A percentile compares a stretch with the other conserved stretches of the same genome.
These are phyloP conservation scores for Corinectria fuckeliana DNA, from an alignment of 2,329 filamentous ascomycete species.

Conservation along the genomic window DNA sequence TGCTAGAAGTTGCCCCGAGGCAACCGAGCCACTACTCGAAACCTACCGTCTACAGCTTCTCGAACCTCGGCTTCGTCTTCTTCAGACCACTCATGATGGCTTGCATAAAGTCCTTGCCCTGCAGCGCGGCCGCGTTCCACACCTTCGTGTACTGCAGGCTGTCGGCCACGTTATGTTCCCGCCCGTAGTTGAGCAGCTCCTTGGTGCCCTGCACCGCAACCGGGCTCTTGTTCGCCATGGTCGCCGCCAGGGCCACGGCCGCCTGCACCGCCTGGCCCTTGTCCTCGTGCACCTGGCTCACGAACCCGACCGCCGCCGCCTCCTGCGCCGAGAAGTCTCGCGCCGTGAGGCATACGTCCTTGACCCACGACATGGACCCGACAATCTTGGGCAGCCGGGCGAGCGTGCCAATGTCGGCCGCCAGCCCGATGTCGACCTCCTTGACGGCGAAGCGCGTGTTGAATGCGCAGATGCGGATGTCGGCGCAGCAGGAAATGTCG, in stretches of 20 bases:
- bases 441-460: conserved; percentile 74
- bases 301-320: conserved; percentile 72
- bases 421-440: conserved; percentile 82
- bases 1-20: not conserved
- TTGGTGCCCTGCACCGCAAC: conserved; percentile 89
- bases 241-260: conserved; percentile 66
- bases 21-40: not conserved
- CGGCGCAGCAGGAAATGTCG: conserved; percentile 73
- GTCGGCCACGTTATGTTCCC: conserved; percentile 79
- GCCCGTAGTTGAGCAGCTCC: conserved; percentile 81
- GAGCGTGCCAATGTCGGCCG: conserved; percentile 80
- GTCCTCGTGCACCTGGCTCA: conserved; percentile 67
- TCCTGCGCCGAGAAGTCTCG: conserved; percentile 73
- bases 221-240: conserved; percentile 82
- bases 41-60: conserved; percentile 69
- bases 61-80: conserved; percentile 82
- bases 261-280: conserved; percentile 69
- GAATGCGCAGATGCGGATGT: conserved; percentile 70
- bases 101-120: conserved; percentile 77
- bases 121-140: conserved; percentile 86
- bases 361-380: conserved; percentile 75
- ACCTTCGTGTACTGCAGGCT: conserved; percentile 83
- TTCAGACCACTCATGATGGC: conserved; percentile 79
- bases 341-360: conserved; percentile 77
- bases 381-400: conserved; percentile 76